phyloP scores from a whole-genome alignment of 768 basidiomycete species.

The Coprinopsis sp. region DNA sequence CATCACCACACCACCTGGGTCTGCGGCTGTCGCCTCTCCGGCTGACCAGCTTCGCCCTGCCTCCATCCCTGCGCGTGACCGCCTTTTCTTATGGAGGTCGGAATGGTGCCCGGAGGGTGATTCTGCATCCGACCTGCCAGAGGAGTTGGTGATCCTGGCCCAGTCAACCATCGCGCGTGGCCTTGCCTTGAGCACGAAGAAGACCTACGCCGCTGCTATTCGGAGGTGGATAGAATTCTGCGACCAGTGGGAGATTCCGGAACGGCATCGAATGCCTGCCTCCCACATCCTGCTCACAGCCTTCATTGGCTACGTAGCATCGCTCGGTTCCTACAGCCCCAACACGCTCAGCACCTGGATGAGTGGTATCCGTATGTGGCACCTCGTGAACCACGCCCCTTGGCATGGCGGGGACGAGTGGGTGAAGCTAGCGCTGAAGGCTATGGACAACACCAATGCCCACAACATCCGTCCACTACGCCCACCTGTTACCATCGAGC shows the following conservation, averaged over 20 bases:
- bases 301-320: conserved; percentile 7
- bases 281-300: conserved; percentile 12
- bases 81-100: too few relatives aligned
- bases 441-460: conserved; percentile 20
- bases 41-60: too few relatives aligned
- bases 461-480: conserved; percentile 15
- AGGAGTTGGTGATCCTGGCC: conserved; percentile 4
- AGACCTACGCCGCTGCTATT: conserved; percentile 16
- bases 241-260: conserved; percentile 13
- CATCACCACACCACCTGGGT: too few relatives aligned
- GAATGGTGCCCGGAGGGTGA: not conserved
- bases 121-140: not conserved
- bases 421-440: conserved; percentile 13
- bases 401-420: conserved; percentile 31
- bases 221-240: conserved; percentile 21
- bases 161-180: not conserved
- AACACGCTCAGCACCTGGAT: conserved; percentile 30
- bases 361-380: conserved; percentile 32
- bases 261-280: conserved; percentile 17
- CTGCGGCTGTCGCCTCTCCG: too few relatives aligned
- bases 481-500: conserved; percentile 30
- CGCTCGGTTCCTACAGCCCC: conserved; percentile 6
- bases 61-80: too few relatives aligned
- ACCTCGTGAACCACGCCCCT: conserved; percentile 26
- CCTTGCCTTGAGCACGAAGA: conserved; percentile 8